Evolutionary conservation across 1,284 basidiomycete species (phyloP), one percentile per base, ranked within the genome.

Genomic region (Sutorius eximius): DNA sequence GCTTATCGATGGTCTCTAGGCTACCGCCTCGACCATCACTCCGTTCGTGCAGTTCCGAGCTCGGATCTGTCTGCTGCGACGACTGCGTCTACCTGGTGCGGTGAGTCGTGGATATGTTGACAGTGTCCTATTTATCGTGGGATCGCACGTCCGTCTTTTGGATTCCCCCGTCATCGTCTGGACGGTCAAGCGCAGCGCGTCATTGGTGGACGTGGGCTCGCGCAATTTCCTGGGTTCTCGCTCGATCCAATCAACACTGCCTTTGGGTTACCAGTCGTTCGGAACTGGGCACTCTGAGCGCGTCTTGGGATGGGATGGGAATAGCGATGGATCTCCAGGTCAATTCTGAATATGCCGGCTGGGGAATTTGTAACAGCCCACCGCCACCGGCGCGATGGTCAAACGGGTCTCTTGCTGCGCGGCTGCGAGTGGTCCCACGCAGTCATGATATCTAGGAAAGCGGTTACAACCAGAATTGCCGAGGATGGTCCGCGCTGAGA

Each of bases 391-490:
- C 8, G 8, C 52, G n/a, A 12, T 16, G 5, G 24, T 20, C 24
- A 30, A 36, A 27, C 40, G 30, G 18, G 37, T 48, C 20, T 22
- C 22, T 37, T 10, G 47, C 38, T 41, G 30, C 16, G 34, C 34
- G 42, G 33, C 18, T 18, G 22, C 16, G 6, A 27, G 24, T 16
- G 30, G 42, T 61, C 61, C 18, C 59, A 54, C 48, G 40, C 15
- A 15, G 5, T 37, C 54, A 48, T 2, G 40, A 24, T 6, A 13
- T 24, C 4, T 20, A 18, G 20, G 45, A 22, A 24, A 30, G 29
- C 13, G n/a, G 15, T 16, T 36, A 44, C 9, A 27, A 18, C 20
- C 29, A 24, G 12, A 9, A 18, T 27, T 24, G 12, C 30, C 16
- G 18, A 9, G 16, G 30, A 18, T 13, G 30, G 45, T 20, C 10